Base-by-base conservation (phyloP, 2,329 filamentous ascomycete genomes). In the Coniochaeta sp. region DNA sequence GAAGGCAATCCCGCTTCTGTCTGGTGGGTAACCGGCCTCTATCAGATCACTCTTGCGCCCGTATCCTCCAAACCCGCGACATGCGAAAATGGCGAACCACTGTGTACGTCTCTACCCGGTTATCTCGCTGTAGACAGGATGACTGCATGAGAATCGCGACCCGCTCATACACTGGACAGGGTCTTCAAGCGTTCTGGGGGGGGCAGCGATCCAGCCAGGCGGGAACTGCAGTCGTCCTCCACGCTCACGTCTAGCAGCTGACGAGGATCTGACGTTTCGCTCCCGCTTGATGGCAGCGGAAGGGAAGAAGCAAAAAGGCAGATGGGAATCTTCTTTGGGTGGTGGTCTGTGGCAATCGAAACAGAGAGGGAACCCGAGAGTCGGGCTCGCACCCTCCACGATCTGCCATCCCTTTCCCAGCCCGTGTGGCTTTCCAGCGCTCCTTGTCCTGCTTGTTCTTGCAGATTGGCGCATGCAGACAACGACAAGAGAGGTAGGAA, bases 311-410 rank as follows among this genome's bases (percentile, higher is more conserved):
- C 22, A 30, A n/a, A 28, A 2, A 14, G 24, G 19, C 22, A 17
- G 47, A 30, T 30, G 47, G 22, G 22, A 52, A 24, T 16, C 17
- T 7, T 50, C n/a, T n/a, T n/a, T n/a, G n/a, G n/a, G n/a, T n/a
- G n/a, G 47, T 52, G 47, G 47, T 6, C 12, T 52, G 47, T 52
- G 47, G 47, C n/a, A 52, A 52, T 24, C 47, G 26, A 52, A 52
- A 30, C 47, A 30, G 16, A 2, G 47, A 52, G 47, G 30, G 47
- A 52, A 52, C 47, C 47, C 30, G 26, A 52, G 47, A 52, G 47
- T 52, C 47, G 47, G 47, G 47, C 47, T 52, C 47, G 47, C 47
- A 52, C 47, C 47, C 47, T 52, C 47, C 47, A 52, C 47, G n/a
- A 52, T 17, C 22, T 52, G 5, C 9, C 26, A 30, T 24, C 47